Base-by-base conservation (phyloP, 805 yeast species). In the Lachancea nothofagi region DNA sequence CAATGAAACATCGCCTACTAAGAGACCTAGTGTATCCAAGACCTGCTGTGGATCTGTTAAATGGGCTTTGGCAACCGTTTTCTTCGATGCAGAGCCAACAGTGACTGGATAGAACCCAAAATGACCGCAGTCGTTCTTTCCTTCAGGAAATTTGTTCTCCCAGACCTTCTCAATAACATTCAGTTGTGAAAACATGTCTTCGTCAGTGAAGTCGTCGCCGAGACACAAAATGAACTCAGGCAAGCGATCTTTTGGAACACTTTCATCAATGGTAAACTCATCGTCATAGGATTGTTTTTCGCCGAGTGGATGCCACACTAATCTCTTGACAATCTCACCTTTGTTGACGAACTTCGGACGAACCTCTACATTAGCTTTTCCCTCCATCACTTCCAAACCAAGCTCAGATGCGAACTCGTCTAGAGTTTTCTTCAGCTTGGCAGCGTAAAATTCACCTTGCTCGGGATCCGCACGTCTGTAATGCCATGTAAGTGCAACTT, bases 401-500 rank as follows among this genome's bases (percentile, higher is more conserved):
- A 77, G 83, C 17, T 74, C 72, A 21, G 75, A 83, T 8, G 89
- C 74, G 1, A 80, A 72, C 13, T 66, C 67, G 43, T 71, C 66
- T 46, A 93, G 64, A 44, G 80, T 81, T 17, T 78, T 70, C 45
- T 80, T 74, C 54, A 93, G 74, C 57, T 80, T 77, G 12, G 74
- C 67, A 0, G 97, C 94, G 64, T 87, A 95, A 66, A 75, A 90
- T 31, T 72, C 77, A 22, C 98, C 99, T 50, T 87, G 74, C 45
- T 83, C 96, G 0, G 97, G 97, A 53, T 89, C 98, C 1, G 96
- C 77, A 39, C 94, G 74, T 51, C 99, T 77, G 59, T 90, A 93
- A 64, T 93, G 99, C 99, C 99, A 93, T 1, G 97, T 90, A 38
- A 93, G 65, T 1, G 98, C 97, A 13, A 90, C 96, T 53, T 87